phyloP scores from a whole-genome alignment of 208 protist genomes.

The Crithidia expoeki region DNA sequence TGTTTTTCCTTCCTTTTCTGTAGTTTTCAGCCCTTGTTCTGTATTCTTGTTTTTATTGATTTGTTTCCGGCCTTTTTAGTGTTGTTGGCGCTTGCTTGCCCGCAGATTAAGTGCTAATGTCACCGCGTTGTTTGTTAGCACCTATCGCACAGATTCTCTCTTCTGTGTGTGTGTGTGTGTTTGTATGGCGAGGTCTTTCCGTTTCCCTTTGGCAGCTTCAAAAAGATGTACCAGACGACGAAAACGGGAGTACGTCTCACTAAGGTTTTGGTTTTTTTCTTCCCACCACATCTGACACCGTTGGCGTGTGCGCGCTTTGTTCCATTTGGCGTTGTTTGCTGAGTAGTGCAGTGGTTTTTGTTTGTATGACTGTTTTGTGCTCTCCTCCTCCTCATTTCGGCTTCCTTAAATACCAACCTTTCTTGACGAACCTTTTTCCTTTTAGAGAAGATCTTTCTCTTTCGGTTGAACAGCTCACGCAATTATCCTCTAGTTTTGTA shows the following conservation, averaged over 20 bases:
- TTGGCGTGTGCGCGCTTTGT: too few relatives aligned
- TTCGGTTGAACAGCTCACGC: too few relatives aligned
- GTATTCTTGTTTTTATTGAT: not conserved
- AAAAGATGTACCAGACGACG: too few relatives aligned
- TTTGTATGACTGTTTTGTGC: not conserved
- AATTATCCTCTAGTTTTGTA: not conserved
- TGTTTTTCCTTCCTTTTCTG: not conserved
- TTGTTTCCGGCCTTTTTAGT: not conserved
- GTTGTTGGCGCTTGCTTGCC: not conserved
- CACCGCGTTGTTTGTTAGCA: not conserved
- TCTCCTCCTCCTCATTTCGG: not conserved
- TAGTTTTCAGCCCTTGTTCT: not conserved
- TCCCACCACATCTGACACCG: too few relatives aligned
- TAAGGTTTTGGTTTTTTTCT: too few relatives aligned
- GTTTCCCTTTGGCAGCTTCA: too few relatives aligned
- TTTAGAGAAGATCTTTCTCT: too few relatives aligned
- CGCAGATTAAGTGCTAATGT: not conserved
- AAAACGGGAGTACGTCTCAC: too few relatives aligned
- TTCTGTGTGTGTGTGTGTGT: too few relatives aligned
- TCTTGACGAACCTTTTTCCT: not conserved
- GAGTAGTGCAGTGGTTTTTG: not conserved
- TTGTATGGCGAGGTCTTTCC: not conserved
- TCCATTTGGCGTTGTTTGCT: too few relatives aligned
- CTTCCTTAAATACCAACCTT: not conserved
- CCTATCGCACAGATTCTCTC: too few relatives aligned